Percentiles rank a stretch among this genome's conserved stretches.
Conservation (phyloP, 2,329 filamentous ascomycete species). For the Pseudogymnoascus sp. region DNA sequence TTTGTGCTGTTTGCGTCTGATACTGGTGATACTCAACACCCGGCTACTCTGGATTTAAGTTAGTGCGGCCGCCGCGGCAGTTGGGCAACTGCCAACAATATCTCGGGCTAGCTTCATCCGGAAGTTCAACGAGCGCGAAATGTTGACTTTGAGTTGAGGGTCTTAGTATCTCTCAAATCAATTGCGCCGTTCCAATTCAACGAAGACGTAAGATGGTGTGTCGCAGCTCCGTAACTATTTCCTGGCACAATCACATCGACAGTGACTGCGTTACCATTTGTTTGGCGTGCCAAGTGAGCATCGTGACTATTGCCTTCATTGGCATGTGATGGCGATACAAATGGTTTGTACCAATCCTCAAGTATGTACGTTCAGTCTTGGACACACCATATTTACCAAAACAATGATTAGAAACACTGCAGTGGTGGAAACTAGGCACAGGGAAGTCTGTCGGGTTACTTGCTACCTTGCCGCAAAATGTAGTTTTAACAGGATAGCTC, state of each 20-base stretch:
- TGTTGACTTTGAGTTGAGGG: neutral
- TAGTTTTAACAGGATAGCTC: too few species aligned
- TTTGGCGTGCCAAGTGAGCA: neutral
- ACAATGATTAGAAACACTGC: too few species aligned
- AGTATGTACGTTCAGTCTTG: too few species aligned
- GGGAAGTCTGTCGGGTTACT: too few species aligned
- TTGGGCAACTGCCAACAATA: neutral
- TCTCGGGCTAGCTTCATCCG: neutral
- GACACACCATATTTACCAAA: too few species aligned
- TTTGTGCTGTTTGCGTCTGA: slow-evolving; percentile 5
- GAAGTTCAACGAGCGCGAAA: neutral
- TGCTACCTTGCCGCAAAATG: too few species aligned
- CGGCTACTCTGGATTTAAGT: neutral
- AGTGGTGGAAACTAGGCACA: too few species aligned
- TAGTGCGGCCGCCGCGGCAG: neutral
- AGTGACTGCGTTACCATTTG: neutral
- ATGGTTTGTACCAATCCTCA: too few species aligned
- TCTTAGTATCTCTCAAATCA: neutral
- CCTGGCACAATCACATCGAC: too few species aligned
- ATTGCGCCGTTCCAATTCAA: neutral
- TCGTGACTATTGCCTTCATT: too few species aligned
- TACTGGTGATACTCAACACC: neutral
- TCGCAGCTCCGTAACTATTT: neutral
- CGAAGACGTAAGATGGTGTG: neutral
- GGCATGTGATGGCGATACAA: too few species aligned